phyloP scores from a whole-genome alignment of 2,329 filamentous ascomycete genomes.

The Fusarium subtropicale region DNA sequence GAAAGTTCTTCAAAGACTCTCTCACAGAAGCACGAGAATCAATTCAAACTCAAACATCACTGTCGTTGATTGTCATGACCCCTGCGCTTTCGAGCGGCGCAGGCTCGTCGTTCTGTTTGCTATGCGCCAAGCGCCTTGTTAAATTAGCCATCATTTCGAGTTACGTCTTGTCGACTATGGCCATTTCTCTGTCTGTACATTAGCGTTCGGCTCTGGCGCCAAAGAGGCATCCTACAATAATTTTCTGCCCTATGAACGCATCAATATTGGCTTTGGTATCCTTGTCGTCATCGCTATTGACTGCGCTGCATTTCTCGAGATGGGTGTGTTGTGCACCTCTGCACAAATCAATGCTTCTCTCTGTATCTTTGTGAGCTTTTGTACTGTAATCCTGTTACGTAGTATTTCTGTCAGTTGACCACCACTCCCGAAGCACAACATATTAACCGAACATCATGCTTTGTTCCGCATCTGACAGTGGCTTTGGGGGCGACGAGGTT shows the following conservation, averaged over 20 bases:
- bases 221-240: constrained; percentile 1
- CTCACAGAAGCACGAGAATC: not conserved
- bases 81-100: constrained; percentile 8
- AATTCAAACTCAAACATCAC: not conserved
- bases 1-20: not conserved
- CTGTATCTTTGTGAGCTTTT: not conserved
- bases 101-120: not conserved
- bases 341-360: not conserved
- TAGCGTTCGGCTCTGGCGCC: not conserved
- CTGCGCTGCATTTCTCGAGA: not conserved
- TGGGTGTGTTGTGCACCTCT: not conserved
- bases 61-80: not conserved
- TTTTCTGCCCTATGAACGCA: not conserved
- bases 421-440: not conserved
- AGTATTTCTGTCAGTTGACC: not conserved
- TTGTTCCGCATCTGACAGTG: not conserved
- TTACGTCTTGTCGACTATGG: not conserved
- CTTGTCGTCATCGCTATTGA: not conserved
- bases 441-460: not conserved
- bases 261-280: not conserved
- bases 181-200: not conserved
- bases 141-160: not conserved
- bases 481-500: not conserved
- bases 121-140: constrained; percentile 3
- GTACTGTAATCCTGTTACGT: not conserved